phyloP scores from a whole-genome alignment of 495 filamentous ascomycete species.

The Aspergillus sparsus region DNA sequence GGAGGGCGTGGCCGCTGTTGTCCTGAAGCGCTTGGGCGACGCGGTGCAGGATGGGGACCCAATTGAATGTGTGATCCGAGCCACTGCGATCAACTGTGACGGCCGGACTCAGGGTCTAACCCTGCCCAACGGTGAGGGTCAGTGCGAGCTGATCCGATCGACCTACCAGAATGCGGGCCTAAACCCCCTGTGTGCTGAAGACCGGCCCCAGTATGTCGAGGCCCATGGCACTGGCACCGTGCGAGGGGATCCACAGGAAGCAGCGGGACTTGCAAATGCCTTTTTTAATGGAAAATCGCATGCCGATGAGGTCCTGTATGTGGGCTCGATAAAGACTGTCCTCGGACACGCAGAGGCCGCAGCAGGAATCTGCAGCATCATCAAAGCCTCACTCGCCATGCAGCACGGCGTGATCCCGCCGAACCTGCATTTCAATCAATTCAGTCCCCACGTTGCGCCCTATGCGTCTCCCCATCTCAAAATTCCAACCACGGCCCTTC shows the following conservation, averaged over 20 bases:
- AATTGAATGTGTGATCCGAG: slow-evolving; percentile 33
- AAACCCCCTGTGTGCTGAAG: slow-evolving; percentile 17
- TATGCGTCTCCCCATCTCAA: slow-evolving; percentile 10
- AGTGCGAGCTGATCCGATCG: slow-evolving; percentile 29
- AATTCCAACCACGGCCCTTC: slow-evolving; percentile 12
- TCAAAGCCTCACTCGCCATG: slow-evolving; percentile 44
- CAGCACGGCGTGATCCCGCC: slow-evolving; percentile 51
- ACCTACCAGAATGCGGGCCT: slow-evolving; percentile 36
- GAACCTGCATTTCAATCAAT: slow-evolving; percentile 51
- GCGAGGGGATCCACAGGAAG: slow-evolving; percentile 38
- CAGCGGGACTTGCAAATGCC: slow-evolving; percentile 23
- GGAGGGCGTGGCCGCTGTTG: slow-evolving; percentile 43
- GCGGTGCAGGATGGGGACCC: slow-evolving; percentile 32
- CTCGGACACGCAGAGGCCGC: slow-evolving; percentile 56
- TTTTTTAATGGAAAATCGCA: slow-evolving; percentile 8
- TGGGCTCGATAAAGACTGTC: slow-evolving; percentile 59
- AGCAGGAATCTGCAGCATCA: slow-evolving; percentile 33
- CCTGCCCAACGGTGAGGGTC: slow-evolving; percentile 33
- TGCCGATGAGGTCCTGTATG: slow-evolving; percentile 25
- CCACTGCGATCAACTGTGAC: slow-evolving; percentile 35
- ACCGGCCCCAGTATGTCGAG: slow-evolving; percentile 38
- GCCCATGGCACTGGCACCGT: slow-evolving; percentile 43
- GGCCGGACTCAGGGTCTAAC: slow-evolving; percentile 32
- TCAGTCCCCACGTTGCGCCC: slow-evolving; percentile 39
- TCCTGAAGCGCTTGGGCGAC: slow-evolving; percentile 39